Evolutionary conservation across 805 yeast genomes (phyloP), one percentile per base, ranked within the genome.

Genomic region (Wickerhamiella vanderwaltii): DNA sequence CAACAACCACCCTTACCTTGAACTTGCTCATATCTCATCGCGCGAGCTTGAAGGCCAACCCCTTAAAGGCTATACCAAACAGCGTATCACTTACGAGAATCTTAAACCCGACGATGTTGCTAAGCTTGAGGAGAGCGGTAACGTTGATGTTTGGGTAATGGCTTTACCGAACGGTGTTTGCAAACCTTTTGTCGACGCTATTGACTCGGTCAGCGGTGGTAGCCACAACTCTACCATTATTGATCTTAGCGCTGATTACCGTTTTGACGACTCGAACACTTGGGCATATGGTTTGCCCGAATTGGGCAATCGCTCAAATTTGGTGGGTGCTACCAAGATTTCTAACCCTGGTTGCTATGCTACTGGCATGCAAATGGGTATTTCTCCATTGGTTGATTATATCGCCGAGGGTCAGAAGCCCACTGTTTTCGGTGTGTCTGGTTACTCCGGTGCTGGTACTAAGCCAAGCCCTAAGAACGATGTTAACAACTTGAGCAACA

Each of bases 281-380:
- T 91, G 99, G 98, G 67, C 70, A 4, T 91, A 91, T 59, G 99
- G 99, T 36, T 72, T 91, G 52, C 99, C 99, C 6, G 99, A 91
- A 64, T 71, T 91, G 55, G 76, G 73, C 43, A 71, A 75, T 51
- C 76, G 98, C 59, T 57, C 65, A 7, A 57, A 57, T 9, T 81
- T 91, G 52, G 72, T 81, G 28, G 56, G 66, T 11, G 88, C 97
- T 15, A 69, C 72, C 55, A 83, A 81, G 59, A 82, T 91, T 47
- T 79, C 96, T 4, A 91, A 91, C 65, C 99, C 99, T 2, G 99
- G 98, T 36, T 91, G 99, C 68, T 91, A 87, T 60, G 96, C 98
- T n/a, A 91, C 99, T 35, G 96, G 93, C 45, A 91, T 96, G 11
- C 97, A 91, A 67, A 64, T 86, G 19, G 87, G 94, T 11, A 78